Evolutionary conservation across 202 grass and related monocot species (phyloP), one percentile per base, ranked within the genome.

Genomic region (Panicum virgatum): DNA sequence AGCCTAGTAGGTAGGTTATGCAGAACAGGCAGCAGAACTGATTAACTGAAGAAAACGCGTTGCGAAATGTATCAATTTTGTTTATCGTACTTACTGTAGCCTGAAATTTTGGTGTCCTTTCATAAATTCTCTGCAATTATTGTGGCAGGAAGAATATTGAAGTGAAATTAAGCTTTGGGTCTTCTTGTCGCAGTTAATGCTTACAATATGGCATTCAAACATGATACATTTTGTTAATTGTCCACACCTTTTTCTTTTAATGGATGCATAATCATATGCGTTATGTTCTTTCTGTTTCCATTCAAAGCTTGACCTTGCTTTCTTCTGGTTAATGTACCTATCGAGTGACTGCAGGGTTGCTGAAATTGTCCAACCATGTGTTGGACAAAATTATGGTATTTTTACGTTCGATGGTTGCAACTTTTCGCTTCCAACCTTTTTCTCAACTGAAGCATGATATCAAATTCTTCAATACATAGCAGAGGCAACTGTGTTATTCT

Each of bases 231-330:
- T n/a, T 84, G 67, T 48, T 50, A 14, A 67, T 80, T 52, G 25
- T 36, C 50, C 7, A 59, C 3, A 1, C 4, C 40, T 54, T 22
- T 2, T 40, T 47, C 16, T 20, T 4, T 0, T 53, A 30, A 62
- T 69, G 22, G 19, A 67, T 74, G 34, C 42, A 13, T 68, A n/a
- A 2, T 65, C 22, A 30, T 18, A 73, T 60, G 16, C 1, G 27
- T 46, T 48, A 30, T 62, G 59, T 52, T 48, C 19, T 65, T 2
- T 20, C 60, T 29, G 65, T n/a, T 84, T 76, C 63, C 12, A 10
- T 58, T 40, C 58, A 42, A 83, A 81, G 20, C 23, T 85, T 72
- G 27, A 38, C 47, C 15, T 32, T 76, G 13, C n/a, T 71, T 76
- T 72, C 32, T 56, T 32, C 27, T 48, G 10, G 30, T 40, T 4